Base-by-base conservation (phyloP, 305 asterid species). In the Fraxinus dipetala region DNA sequence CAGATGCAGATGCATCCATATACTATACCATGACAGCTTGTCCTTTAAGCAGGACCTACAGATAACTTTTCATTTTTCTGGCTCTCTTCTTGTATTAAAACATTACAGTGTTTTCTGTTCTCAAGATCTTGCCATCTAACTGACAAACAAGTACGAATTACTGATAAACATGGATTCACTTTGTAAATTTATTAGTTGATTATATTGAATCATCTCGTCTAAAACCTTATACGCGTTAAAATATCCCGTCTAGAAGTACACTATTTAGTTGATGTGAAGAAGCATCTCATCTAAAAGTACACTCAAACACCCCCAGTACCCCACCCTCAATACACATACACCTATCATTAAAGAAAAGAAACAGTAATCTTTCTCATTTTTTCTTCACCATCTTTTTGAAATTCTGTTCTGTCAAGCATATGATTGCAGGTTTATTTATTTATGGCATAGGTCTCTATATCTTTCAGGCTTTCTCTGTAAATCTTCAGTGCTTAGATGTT, bases 21-120 rank as follows among this genome's bases (percentile, higher is more conserved):
- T 59, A 20, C 43, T 65, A 40, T 36, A 45, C 72, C 79, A 82
- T 80, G 91, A 86, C 90, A 85, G 86, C 80, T 88, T 88, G 92
- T 86, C 90, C 79, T 81, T 86, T 84, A 83, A 35, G 83, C 74
- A 79, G 87, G 20, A 88, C 91, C 93, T 87, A 90, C 93, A 34
- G 22, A 79, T 83, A 81, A 89, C 80, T 89, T 70, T 28, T 31
- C 79, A 73, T 78, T 83, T 86, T 82, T 83, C 87, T 69, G 30
- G 32, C 69, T 36, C 85, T 80, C 78, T 34, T 34, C 59, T 26
- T 48, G 51, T 6, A 54, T 76, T 51, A 14, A 3, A 72, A 73
- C 36, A 74, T 82, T 78, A 80, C 82, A 79, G 75, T 85, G 76
- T 63, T 80, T 79, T 26, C 83, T 18, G 18, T 13, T 28, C 6